Evolutionary conservation across 768 basidiomycete species (phyloP).

Genomic region (Lentinula detonsa): DNA sequence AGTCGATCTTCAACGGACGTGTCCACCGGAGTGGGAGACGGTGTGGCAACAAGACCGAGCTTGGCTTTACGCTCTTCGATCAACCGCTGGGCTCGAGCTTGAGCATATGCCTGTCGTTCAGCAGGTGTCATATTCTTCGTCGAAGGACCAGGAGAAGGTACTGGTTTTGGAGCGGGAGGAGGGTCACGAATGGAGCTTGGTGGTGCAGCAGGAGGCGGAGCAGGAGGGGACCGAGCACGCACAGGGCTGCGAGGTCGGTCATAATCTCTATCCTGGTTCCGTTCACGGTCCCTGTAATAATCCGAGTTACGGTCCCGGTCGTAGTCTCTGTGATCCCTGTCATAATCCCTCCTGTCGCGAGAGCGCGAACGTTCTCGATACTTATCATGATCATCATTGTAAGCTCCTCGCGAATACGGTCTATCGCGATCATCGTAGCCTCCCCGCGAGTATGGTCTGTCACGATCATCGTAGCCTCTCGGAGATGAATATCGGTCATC

Average conservation of each 20-base stretch:
- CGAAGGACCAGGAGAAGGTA: conserved; percentile 55
- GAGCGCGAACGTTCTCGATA: conserved; percentile 1
- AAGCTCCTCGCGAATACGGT: conserved; percentile 10
- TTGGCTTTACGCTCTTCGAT: conserved; percentile 83
- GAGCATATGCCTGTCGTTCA: conserved; percentile 73
- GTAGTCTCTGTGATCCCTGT: conserved; percentile 1
- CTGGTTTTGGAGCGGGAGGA: conserved; percentile 45
- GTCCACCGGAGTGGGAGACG: conserved; percentile 53
- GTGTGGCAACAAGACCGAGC: conserved; percentile 61
- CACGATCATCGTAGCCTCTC: conserved; percentile 32
- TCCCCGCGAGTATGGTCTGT: conserved; percentile 14
- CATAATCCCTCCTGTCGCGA: conserved; percentile 8
- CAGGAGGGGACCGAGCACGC: conserved; percentile 34
- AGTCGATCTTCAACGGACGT: conserved; percentile 81
- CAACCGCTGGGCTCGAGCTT: conserved; percentile 73
- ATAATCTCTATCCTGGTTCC: conserved; percentile 32
- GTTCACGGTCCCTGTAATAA: conserved; percentile 12
- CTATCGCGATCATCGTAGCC: conserved; percentile 32
- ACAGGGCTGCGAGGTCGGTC: conserved; percentile 40
- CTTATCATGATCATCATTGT: conserved; percentile 35
- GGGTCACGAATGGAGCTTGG: conserved; percentile 31
- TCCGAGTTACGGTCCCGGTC: conserved; percentile 26
- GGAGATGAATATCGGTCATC: conserved; percentile 32
- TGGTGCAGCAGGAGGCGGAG: conserved; percentile 46
- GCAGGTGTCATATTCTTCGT: conserved; percentile 78